Conservation (phyloP, 805 yeast species). For the Nakazawaea populi region DNA sequence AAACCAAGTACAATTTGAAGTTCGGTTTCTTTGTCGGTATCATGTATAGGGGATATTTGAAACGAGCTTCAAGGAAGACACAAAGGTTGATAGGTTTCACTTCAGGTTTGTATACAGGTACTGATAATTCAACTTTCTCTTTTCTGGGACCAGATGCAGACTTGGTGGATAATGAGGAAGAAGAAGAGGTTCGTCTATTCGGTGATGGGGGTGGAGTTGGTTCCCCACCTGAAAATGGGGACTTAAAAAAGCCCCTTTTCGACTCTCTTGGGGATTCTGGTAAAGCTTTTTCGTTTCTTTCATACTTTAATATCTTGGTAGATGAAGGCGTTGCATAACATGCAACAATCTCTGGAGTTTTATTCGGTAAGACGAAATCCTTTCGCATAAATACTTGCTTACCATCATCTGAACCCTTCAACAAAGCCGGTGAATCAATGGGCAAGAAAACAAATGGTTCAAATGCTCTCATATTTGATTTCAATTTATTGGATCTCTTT, state of each 20-base stretch:
- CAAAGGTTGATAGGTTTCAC: conserved; percentile 32
- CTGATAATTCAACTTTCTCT: too few species aligned
- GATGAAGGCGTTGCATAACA: conserved; percentile 21
- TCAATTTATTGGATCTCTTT: conserved; percentile 42
- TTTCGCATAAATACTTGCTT: conserved; percentile 39
- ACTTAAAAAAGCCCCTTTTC: conserved; percentile 24
- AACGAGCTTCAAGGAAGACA: conserved; percentile 41
- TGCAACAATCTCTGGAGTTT: conserved; percentile 39
- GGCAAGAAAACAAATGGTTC: conserved; percentile 54
- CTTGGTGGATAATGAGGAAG: neutral
- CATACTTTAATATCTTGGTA: conserved; percentile 14
- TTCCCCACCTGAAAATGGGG: conserved; percentile 17
- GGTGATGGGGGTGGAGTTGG: conserved; percentile 15
- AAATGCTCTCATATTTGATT: conserved; percentile 37
- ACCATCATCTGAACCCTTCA: conserved; percentile 23
- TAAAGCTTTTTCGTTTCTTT: conserved; percentile 2
- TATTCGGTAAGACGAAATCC: conserved; percentile 29
- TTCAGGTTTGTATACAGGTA: conserved; percentile 12
- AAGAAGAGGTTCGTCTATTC: conserved; percentile 12
- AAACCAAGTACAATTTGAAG: conserved; percentile 18
- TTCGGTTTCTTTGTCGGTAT: conserved; percentile 33
- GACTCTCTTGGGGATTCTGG: conserved; percentile 12
- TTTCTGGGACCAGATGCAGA: too few species aligned
- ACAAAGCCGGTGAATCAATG: conserved; percentile 25
- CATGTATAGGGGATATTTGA: conserved; percentile 39